These are phyloP conservation scores for Dictyostelium brefeldianum DNA, from an alignment of 78 protist species.

Conservation along the genomic window DNA sequence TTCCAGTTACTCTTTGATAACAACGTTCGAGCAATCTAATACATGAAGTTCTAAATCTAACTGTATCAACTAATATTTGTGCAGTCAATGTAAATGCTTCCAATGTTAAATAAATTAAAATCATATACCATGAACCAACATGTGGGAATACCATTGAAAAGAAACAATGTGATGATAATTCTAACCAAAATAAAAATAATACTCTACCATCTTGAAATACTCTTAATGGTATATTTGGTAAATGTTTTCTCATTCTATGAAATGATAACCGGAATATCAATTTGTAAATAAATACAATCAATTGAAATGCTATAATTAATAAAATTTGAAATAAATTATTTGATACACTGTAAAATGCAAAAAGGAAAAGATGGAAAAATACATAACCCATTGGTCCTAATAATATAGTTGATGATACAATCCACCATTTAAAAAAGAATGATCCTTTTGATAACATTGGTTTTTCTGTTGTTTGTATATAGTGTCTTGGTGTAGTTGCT, in stretches of 20 bases:
- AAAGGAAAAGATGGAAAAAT: conserved; percentile 63
- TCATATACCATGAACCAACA: conserved; percentile 56
- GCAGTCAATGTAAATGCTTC: conserved; percentile 17
- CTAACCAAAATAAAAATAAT: conserved; percentile 63
- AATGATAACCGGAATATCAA: conserved; percentile 45
- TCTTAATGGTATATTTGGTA: conserved; percentile 65
- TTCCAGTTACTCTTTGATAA: not conserved
- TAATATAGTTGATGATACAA: conserved; percentile 42
- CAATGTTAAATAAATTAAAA: conserved; percentile 22
- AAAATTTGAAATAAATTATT: conserved; percentile 8
- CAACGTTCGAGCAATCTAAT: not conserved
- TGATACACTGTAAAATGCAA: conserved; percentile 56
- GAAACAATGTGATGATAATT: conserved; percentile 44
- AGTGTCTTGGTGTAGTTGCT: not conserved
- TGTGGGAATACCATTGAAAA: conserved; percentile 72
- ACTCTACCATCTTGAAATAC: conserved; percentile 67
- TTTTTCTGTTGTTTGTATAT: not conserved
- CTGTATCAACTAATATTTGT: conserved; percentile 33
- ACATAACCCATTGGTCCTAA: conserved; percentile 62
- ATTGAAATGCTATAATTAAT: conserved; percentile 27
- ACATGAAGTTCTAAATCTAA: not conserved
- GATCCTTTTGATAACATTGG: not conserved
- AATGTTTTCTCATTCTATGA: conserved; percentile 44
- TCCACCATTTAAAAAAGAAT: conserved; percentile 45
- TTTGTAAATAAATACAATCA: conserved; percentile 23